Conservation (phyloP, 371 early-diverging fungal genomes). For the Funneliformis caledonium region DNA sequence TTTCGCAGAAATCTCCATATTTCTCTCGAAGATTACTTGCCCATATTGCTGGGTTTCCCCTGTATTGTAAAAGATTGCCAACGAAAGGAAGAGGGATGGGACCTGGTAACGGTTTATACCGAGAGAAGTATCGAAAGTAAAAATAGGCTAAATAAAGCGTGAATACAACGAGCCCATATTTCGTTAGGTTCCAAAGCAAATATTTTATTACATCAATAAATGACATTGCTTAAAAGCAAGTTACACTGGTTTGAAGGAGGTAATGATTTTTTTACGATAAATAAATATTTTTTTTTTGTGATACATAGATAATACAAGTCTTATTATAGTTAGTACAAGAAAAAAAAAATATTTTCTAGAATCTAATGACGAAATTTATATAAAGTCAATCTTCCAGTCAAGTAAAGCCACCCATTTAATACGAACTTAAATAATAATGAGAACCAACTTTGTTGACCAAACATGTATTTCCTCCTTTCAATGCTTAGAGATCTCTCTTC, state of each 20-base stretch:
- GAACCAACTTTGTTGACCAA: background rate
- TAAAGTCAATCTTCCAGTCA: too few species aligned
- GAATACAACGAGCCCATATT: background rate
- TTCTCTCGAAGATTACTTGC: constrained; percentile 7
- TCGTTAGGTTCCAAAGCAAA: background rate
- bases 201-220: background rate
- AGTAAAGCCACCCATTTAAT: too few species aligned
- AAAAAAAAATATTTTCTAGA: too few species aligned
- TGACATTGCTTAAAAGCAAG: background rate
- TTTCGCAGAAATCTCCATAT: constrained; percentile 40
- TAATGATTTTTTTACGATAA: too few species aligned
- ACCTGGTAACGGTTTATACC: constrained; percentile 13
- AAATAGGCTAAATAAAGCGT: constrained; percentile 11
- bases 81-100: constrained; percentile 31
- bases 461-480: background rate
- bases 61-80: background rate
- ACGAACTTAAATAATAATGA: too few species aligned
- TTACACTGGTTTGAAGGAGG: too few species aligned
- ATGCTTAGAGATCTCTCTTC: background rate
- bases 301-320: too few species aligned
- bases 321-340: too few species aligned
- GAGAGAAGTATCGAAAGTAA: constrained; percentile 24
- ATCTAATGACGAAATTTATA: too few species aligned
- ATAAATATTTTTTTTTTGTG: too few species aligned
- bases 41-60: background rate